phyloP scores from a whole-genome alignment of 140 eudicot species.

The Bidens hawaiensis region DNA sequence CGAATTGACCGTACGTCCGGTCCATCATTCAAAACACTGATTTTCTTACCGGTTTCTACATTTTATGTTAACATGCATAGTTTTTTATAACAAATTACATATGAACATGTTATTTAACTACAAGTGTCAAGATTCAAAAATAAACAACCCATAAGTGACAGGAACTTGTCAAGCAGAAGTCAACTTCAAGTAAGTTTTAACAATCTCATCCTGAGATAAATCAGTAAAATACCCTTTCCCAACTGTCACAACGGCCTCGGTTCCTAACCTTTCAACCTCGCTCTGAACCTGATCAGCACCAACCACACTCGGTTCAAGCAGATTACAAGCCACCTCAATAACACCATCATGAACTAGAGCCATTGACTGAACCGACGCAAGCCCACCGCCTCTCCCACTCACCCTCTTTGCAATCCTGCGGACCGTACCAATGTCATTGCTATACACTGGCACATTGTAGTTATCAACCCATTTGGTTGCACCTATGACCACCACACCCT shows the following conservation, averaged over 20 bases:
- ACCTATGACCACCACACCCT: slow-evolving; percentile 79
- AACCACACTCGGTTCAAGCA: slow-evolving; percentile 64
- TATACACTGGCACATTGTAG: slow-evolving; percentile 76
- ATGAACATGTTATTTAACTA: too few species aligned
- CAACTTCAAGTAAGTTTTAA: slow-evolving; percentile 54
- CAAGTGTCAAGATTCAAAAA: too few species aligned
- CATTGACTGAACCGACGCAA: slow-evolving; percentile 79
- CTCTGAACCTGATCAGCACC: slow-evolving; percentile 61
- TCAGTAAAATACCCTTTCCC: slow-evolving; percentile 93
- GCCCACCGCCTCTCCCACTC: slow-evolving; percentile 90
- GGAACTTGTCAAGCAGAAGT: neutral
- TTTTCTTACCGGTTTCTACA: too few species aligned
- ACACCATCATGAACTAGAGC: slow-evolving; percentile 81
- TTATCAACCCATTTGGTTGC: slow-evolving; percentile 88
- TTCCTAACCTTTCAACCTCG: slow-evolving; percentile 53
- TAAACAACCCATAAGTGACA: neutral
- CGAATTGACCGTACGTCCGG: too few species aligned
- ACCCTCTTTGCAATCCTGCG: slow-evolving; percentile 69
- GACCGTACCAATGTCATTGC: slow-evolving; percentile 57
- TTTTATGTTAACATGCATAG: too few species aligned
- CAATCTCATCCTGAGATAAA: slow-evolving; percentile 56
- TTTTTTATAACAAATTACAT: too few species aligned
- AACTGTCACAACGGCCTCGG: slow-evolving; percentile 63
- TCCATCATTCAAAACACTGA: too few species aligned
- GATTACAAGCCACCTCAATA: slow-evolving; percentile 91